A percentile compares a stretch with the other conserved stretches of the same genome.
These are phyloP conservation scores for Fabrea salina DNA, from an alignment of 169 alveolate genomes.

Conservation along the genomic window DNA sequence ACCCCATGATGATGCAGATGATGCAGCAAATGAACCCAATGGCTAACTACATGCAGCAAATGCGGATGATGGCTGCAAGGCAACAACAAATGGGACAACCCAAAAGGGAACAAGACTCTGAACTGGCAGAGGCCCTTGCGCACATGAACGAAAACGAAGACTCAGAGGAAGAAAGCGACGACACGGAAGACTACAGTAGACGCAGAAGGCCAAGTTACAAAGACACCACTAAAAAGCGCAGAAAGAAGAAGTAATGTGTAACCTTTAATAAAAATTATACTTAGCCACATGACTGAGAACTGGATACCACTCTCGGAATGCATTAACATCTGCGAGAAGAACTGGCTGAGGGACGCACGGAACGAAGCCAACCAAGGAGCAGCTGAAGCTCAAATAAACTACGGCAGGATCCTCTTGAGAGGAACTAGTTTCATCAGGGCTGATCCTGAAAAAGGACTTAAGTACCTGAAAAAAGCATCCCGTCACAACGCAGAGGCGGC, in stretches of 20 bases:
- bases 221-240: background rate
- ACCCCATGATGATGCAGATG: background rate
- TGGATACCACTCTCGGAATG: slow-evolving; percentile 19
- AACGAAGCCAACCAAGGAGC: slow-evolving; percentile 2
- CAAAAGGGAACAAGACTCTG: background rate
- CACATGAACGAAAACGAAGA: background rate
- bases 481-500: slow-evolving; percentile 20
- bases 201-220: background rate
- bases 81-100: background rate
- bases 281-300: too few relatives aligned
- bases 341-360: slow-evolving; percentile 2
- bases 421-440: background rate
- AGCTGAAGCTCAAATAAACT: slow-evolving; percentile 14
- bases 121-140: slow-evolving; percentile 8
- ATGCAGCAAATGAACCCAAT: slow-evolving; percentile 19
- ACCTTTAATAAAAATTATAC: too few relatives aligned
- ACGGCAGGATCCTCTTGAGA: background rate
- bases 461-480: slow-evolving; percentile 14
- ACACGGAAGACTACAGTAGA: background rate
- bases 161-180: background rate
- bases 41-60: background rate
- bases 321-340: slow-evolving; percentile 1
- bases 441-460: background rate
- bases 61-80: slow-evolving; percentile 2
- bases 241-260: too few relatives aligned